These are phyloP conservation scores for Rhodamnia rubescens DNA, from an alignment of 345 rosid genomes.

Conservation along the genomic window DNA sequence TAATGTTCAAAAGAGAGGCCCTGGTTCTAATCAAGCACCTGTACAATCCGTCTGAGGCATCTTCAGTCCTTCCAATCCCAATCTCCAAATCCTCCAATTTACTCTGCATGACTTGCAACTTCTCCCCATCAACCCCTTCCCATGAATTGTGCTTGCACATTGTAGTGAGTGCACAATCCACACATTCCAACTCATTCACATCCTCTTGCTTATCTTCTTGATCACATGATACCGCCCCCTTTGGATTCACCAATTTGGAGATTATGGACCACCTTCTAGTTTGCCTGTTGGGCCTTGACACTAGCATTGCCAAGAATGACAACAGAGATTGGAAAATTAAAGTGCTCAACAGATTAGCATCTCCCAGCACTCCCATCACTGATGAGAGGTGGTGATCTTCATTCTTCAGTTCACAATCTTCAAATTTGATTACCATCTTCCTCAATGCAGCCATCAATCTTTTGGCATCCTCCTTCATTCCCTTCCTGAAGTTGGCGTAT, in stretches of 20 bases:
- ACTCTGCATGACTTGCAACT: slow-evolving; percentile 15
- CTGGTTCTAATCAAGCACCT: slow-evolving; percentile 50
- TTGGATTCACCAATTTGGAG: slow-evolving; percentile 26
- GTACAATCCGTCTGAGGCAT: slow-evolving; percentile 34
- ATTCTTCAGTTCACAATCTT: neutral
- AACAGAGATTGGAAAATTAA: slow-evolving; percentile 35
- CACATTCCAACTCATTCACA: slow-evolving; percentile 15
- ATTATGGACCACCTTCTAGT: slow-evolving; percentile 27
- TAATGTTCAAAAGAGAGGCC: slow-evolving; percentile 47
- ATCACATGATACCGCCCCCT: slow-evolving; percentile 31
- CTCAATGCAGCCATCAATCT: slow-evolving; percentile 3
- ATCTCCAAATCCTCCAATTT: slow-evolving; percentile 34
- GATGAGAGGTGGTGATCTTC: slow-evolving; percentile 25
- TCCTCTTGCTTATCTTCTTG: slow-evolving; percentile 40
- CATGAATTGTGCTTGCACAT: slow-evolving; percentile 4
- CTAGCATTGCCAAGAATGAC: slow-evolving; percentile 18
- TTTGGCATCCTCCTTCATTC: slow-evolving; percentile 38
- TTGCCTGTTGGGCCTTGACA: slow-evolving; percentile 7
- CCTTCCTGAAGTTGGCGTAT: slow-evolving; percentile 31
- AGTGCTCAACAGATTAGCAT: slow-evolving; percentile 20
- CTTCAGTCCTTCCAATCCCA: slow-evolving; percentile 36
- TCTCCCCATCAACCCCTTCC: slow-evolving; percentile 1
- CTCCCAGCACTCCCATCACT: slow-evolving; percentile 28
- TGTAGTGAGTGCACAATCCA: slow-evolving; percentile 7
- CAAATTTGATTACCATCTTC: neutral